Base-by-base conservation (phyloP, 169 alveolate genomes). In the Plasmodium ovale region DNA sequence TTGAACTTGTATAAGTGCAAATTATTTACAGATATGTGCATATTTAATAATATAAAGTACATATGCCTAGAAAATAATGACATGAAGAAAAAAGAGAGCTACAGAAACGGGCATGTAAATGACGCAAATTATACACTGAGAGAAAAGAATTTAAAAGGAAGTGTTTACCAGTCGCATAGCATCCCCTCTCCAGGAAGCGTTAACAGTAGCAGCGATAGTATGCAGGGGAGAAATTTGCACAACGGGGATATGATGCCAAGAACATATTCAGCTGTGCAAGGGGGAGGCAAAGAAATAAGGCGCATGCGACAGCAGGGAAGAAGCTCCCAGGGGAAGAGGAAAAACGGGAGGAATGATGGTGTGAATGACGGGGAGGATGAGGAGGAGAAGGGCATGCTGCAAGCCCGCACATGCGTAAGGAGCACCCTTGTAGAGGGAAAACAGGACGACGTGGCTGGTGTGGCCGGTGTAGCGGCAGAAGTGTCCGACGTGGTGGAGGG, bases 11-110 rank as follows among this genome's bases (percentile, higher is more conserved):
- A 82, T 47, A 82, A 82, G 21, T 49, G 79, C 31, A 82, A 82
- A 56, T 19, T 82, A 10, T 82, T 82, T 56, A 82, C 90, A 10
- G 90, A 82, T 65, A 82, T 82, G 90, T 82, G 90, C 6, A 82
- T 82, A 7, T 82, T 82, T 29, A 82, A 79, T 65, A 79, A 79
- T 65, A 79, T 79, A 35, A 79, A 79, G 29, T 79, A 79, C 39
- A 44, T 67, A 10, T 79, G 79, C 16, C 51, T 79, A 51, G 89
- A 79, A 27, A 39, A 79, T 59, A 79, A 39, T 6, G 72, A 29
- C 27, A 23, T 19, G 59, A 65, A 62, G 31, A 65, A 49, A 58
- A 79, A 79, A 16, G 35, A 65, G 23, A 33, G 59, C 27, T 58
- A 73, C 44, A 27, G 3, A 23, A 58, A 14, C 35, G 42, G 42